Base-by-base conservation (phyloP, 2,329 filamentous ascomycete species). In the Fusarium agapanthi region DNA sequence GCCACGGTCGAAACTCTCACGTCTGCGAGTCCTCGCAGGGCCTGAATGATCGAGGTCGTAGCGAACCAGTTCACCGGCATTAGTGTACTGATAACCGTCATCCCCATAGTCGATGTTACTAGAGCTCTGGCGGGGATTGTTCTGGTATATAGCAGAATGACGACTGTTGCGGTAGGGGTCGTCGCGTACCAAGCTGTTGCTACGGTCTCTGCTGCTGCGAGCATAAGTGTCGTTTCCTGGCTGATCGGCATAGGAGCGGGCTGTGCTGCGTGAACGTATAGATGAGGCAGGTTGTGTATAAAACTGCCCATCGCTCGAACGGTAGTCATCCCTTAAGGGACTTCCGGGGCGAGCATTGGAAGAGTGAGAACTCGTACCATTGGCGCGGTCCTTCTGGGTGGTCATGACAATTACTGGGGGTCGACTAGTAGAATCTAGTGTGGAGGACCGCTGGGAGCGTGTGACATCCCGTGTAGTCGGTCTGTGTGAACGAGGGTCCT, bases 71-170 rank as follows among this genome's bases (percentile, higher is more conserved):
- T 91, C 89, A 69, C 88, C 86, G 20, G 89, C 88, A 65, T 89
- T 90, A 14, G 89, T 91, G 75, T 91, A 91, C 74, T 90, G 88
- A 74, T 88, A 91, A 14, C 87, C 89, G 51, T 90, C 87, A 35
- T 88, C 87, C 18, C 87, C 88, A 69, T 89, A 89, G 70, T 88
- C 86, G 48, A 87, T 81, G 14, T 83, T 80, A 63, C 82, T 80
- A 20, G 81, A 81, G 66, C 82, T 81, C 64, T 85, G 85, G 50
- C 84, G 84, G 4, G 84, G 79, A 15, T 82, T 80, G 67, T 80
- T 84, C 43, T 83, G 80, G 70, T 87, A 89, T 28, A 83, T 74
- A 18, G 84, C 81, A 28, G 84, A 83, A 11, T 86, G 84, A 15
- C 87, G 85, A 53, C 83, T 80, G 62, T 82, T 82, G 68, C 86